phyloP scores from a whole-genome alignment of 208 protist genomes.

The Trypanosoma grayi region DNA sequence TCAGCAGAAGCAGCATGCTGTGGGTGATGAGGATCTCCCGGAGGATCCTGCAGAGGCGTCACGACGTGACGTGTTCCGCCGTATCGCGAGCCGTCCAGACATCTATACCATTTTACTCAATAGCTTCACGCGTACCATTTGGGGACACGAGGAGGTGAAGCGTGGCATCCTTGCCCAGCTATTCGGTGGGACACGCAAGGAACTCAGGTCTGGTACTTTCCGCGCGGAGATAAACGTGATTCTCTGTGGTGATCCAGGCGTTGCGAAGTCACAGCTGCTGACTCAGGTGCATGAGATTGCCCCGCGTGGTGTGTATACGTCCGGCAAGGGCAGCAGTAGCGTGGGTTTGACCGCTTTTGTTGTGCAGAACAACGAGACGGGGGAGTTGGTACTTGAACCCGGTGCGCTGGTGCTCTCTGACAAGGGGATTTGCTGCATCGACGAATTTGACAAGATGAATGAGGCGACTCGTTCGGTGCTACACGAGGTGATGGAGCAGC shows the following conservation, averaged over 20 bases:
- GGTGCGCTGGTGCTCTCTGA: slow-evolving; percentile 98
- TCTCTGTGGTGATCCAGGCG: slow-evolving; percentile 99
- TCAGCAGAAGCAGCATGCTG: slow-evolving; percentile 10
- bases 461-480: slow-evolving; percentile 97
- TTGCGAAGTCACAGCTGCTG: slow-evolving; percentile 99
- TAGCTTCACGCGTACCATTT: slow-evolving; percentile 97
- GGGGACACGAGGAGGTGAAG: slow-evolving; percentile 98
- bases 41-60: slow-evolving; percentile 45
- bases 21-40: slow-evolving; percentile 1
- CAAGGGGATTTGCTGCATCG: slow-evolving; percentile 99
- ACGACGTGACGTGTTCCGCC: slow-evolving; percentile 72
- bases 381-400: slow-evolving; percentile 98
- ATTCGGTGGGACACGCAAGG: slow-evolving; percentile 97
- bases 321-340: slow-evolving; percentile 97
- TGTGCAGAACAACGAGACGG: slow-evolving; percentile 95
- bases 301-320: slow-evolving; percentile 98
- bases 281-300: slow-evolving; percentile 98
- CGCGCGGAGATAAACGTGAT: slow-evolving; percentile 99
- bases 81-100: slow-evolving; percentile 78
- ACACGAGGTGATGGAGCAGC: slow-evolving; percentile 99
- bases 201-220: slow-evolving; percentile 76
- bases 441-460: slow-evolving; percentile 99
- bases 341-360: slow-evolving; percentile 99
- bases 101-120: slow-evolving; percentile 95
- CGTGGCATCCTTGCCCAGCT: slow-evolving; percentile 98